phyloP scores from a whole-genome alignment of 768 basidiomycete genomes.

The Pleurotus platypus region DNA sequence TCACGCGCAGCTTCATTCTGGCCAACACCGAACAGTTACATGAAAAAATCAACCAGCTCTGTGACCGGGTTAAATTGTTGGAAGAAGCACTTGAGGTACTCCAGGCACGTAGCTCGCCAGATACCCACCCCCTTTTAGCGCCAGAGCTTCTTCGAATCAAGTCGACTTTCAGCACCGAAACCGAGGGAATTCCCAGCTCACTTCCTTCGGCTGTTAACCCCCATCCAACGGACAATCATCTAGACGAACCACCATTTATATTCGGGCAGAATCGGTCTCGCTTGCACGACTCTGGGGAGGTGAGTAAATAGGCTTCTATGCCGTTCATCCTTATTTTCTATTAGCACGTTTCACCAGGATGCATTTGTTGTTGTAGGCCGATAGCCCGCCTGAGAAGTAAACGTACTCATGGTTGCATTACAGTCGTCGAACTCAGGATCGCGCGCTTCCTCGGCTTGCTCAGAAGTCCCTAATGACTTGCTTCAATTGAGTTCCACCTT shows the following conservation, averaged over 20 bases:
- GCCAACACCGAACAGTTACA: constrained; percentile 67
- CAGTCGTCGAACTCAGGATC: constrained; percentile 3
- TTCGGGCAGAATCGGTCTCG: not conserved
- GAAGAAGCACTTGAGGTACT: constrained; percentile 53
- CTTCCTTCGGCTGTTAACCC: not conserved
- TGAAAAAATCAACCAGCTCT: constrained; percentile 56
- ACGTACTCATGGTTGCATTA: not conserved
- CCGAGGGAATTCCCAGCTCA: not conserved
- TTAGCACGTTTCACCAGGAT: not conserved
- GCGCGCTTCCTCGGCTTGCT: constrained; percentile 22
- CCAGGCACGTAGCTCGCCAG: constrained; percentile 34
- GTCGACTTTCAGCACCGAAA: constrained; percentile 56
- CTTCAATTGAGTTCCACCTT: constrained; percentile 63
- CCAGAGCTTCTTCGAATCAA: constrained; percentile 62
- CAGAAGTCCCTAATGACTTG: constrained; percentile 43
- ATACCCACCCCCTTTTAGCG: constrained; percentile 51
- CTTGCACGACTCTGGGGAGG: not conserved
- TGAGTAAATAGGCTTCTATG: not conserved
- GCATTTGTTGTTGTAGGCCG: not conserved
- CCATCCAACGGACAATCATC: not conserved
- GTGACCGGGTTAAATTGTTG: constrained; percentile 60
- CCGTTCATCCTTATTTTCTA: not conserved
- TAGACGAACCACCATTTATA: not conserved
- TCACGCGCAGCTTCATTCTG: constrained; percentile 51
- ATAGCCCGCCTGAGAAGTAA: too few relatives aligned